Percentiles rank a stretch among this genome's conserved stretches.
Conservation (phyloP, 2,329 filamentous ascomycete species). For the Scedosporium minutisporum region DNA sequence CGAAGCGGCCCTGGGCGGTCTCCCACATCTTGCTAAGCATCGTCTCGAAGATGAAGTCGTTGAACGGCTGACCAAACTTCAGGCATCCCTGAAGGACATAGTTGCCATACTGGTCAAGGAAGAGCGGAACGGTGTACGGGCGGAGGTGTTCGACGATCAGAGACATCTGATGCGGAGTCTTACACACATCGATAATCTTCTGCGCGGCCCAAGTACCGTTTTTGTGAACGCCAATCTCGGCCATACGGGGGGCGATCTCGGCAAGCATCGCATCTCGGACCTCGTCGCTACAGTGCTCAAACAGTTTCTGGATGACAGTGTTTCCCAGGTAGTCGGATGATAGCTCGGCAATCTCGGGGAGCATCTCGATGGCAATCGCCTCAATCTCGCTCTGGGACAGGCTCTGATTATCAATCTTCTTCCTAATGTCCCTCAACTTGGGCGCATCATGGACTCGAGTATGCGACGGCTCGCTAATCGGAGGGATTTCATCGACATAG, state of each 20-base stretch:
- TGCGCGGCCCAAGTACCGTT: constrained; percentile 99
- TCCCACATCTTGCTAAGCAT: constrained; percentile 96
- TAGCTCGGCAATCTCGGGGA: constrained; percentile 91
- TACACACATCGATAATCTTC: constrained; percentile 96
- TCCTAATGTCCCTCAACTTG: constrained; percentile 88
- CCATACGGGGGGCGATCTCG: constrained; percentile 82
- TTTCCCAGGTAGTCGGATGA: constrained; percentile 95
- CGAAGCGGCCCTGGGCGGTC: constrained; percentile 83
- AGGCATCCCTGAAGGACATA: constrained; percentile 96
- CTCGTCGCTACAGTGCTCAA: constrained; percentile 87
- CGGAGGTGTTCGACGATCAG: constrained; percentile 77
- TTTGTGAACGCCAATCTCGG: constrained; percentile 97
- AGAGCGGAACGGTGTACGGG: constrained; percentile 80
- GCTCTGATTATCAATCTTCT: constrained; percentile 92
- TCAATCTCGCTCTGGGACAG: constrained; percentile 83
- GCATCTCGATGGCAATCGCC: constrained; percentile 83
- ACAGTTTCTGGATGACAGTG: constrained; percentile 98
- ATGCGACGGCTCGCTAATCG: constrained; percentile 79
- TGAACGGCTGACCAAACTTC: constrained; percentile 80
- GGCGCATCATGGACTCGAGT: constrained; percentile 87
- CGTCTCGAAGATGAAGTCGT: constrained; percentile 95
- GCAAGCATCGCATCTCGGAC: constrained; percentile 85
- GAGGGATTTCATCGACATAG: constrained; percentile 77
- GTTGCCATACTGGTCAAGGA: constrained; percentile 97
- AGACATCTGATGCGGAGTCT: constrained; percentile 71